Conservation (phyloP, 306 rosid genomes). For the Clitoria ternatea region DNA sequence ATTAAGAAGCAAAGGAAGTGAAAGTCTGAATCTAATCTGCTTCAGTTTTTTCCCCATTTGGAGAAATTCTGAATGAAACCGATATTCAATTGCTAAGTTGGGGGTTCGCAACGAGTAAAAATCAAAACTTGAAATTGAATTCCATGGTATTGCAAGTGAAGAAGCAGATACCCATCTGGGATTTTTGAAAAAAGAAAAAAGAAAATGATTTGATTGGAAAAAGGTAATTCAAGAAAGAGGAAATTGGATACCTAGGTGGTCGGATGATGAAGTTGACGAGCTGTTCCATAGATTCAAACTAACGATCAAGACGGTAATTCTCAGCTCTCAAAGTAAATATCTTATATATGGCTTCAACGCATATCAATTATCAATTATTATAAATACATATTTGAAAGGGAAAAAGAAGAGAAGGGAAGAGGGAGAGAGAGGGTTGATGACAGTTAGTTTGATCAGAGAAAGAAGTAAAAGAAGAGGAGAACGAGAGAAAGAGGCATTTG, state of each 20-base stretch:
- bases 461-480: constrained; percentile 24
- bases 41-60: background rate
- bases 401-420: background rate
- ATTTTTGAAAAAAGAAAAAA: background rate
- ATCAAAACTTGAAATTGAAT: constrained; percentile 18
- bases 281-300: constrained; percentile 56
- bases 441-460: constrained; percentile 32
- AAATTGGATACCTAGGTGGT: constrained; percentile 41
- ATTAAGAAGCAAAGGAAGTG: background rate
- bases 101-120: constrained; percentile 14
- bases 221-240: background rate
- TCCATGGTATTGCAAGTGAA: background rate
- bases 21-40: constrained; percentile 18
- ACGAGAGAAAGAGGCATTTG: constrained; percentile 11
- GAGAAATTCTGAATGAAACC: constrained; percentile 7
- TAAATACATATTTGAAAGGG: background rate
- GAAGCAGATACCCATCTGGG: constrained; percentile 11
- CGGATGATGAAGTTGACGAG: constrained; percentile 54
- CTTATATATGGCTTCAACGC: constrained; percentile 1
- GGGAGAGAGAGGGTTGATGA: constrained; percentile 16
- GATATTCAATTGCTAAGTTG: background rate
- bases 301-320: constrained; percentile 16
- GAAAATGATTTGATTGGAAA: background rate
- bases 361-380: background rate
- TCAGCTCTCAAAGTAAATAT: constrained; percentile 7